A percentile compares a stretch with the other conserved stretches of the same genome.
phyloP scores from a whole-genome alignment of 2,329 filamentous ascomycete species.

The Neonectria coccinea region DNA sequence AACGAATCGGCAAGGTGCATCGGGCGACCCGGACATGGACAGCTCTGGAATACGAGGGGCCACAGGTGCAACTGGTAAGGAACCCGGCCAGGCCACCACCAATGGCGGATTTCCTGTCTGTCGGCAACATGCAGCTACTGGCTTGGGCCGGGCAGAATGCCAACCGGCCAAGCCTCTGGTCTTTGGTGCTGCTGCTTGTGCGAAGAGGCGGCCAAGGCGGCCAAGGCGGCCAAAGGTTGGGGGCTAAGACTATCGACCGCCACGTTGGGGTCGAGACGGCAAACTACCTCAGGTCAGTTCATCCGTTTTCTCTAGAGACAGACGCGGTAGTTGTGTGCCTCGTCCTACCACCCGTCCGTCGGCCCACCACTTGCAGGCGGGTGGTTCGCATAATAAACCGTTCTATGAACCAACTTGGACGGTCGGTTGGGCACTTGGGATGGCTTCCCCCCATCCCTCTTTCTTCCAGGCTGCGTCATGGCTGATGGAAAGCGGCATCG shows the following conservation, averaged over 20 bases:
- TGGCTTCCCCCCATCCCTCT: neutral
- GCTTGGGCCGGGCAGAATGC: neutral
- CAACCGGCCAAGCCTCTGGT: constrained; percentile 10
- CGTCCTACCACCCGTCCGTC: neutral
- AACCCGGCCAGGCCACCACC: neutral
- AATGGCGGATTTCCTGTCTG: neutral
- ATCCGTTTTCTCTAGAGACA: neutral
- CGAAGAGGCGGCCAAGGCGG: neutral
- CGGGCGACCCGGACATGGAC: neutral
- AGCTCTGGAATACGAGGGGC: neutral
- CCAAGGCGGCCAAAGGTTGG: constrained; percentile 3
- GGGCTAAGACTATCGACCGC: neutral
- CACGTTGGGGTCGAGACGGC: constrained; percentile 1
- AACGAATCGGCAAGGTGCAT: neutral
- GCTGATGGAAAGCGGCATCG: constrained; percentile 3
- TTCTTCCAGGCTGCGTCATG: neutral
- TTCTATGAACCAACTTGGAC: too few species aligned
- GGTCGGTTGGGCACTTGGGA: neutral
- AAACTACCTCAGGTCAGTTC: neutral
- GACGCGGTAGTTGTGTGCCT: neutral
- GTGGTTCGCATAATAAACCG: neutral
- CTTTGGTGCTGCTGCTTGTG: neutral
- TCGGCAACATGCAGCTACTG: neutral
- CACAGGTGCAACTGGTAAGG: neutral
- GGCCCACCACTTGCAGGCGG: neutral